Base-by-base conservation (phyloP, 352 stramenopile species). In the Phytophthora kernoviae region DNA sequence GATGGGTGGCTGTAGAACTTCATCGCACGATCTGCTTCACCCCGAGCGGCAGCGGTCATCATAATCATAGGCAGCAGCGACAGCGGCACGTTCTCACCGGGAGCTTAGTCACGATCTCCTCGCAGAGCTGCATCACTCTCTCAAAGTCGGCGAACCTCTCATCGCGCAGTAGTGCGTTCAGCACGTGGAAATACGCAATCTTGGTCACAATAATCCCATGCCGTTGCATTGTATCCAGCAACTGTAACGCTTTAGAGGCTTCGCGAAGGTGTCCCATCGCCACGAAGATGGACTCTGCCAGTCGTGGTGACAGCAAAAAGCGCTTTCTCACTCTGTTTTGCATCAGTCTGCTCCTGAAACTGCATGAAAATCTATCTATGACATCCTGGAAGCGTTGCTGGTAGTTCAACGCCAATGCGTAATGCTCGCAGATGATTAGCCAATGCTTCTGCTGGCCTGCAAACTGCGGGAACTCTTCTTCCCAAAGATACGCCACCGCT, bases 21-120 rank as follows among this genome's bases (percentile, higher is more conserved):
- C 81, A 93, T 91, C 22, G 79, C 84, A 0, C 79, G 75, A 24
- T 84, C 48, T 2, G 84, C 60, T 49, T 84, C 62, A 10, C 72
- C 76, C 40, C 77, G 70, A 59, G 86, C 70, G 5, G 80, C 79
- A 10, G 81, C 84, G 26, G 81, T 72, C 54, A 70, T 73, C 62
- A 93, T 74, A 24, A 93, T 58, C 30, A 75, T 78, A 18, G 81
- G 79, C 8, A 82, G 58, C 32, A 91, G 51, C 1, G 70, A 81
- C 34, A 87, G 45, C n/a, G 84, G 70, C n/a, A 91, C 59, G 2
- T 36, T 71, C 50, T 77, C 58, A 12, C 59, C 53, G 71, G 59
- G 7, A 80, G 50, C 6, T 72, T 67, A 14, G 64, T 54, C 20
- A 81, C 70, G 9, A 91, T 68, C 17, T 82, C 75, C 49, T 79